Base-by-base conservation (phyloP, 257 asterid species). In the Salvia miltiorrhiza region DNA sequence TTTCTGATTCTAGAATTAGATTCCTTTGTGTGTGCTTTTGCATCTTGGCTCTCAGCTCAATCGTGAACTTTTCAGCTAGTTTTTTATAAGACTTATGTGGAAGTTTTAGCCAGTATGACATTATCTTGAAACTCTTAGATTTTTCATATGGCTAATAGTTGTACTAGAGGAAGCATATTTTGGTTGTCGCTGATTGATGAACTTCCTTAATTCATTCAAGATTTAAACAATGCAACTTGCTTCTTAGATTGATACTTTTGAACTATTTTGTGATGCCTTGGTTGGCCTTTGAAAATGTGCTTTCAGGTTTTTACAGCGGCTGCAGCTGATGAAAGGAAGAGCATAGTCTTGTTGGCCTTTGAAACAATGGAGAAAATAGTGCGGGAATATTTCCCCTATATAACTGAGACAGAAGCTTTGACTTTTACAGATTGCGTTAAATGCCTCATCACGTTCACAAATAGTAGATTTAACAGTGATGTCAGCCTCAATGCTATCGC, bases 401-500 rank as follows among this genome's bases (percentile, higher is more conserved):
- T 89, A 59, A 94, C 96, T 39, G 99, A 94, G 87, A 89, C 99
- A 12, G 99, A 94, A 83, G 81, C 91, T 9, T 67, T 85, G 75
- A 88, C 87, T 54, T 94, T 94, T 72, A 94, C 96, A 33, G 99
- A 94, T 79, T 94, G 99, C 40, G 99, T 94, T 41, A 90, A 80
- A 73, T 94, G 99, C 86, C 96, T 94, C 75, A 86, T 94, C 80
- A 86, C 97, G 47, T 94, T 94, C 86, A 94, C 99, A 63, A 89
- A 78, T 69, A 94, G 92, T 82, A 87, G 87, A 81, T 94, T 91
- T 80, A 94, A 91, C 88, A 94, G 95, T 65, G 99, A 90, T 76
- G 91, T 94, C 56, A 91, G 99, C 88, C 96, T 94, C 83, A 94
- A 94, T 69, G 99, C 99, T 48, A 94, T 94, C 73, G 99, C 99